Percentiles rank a stretch among this genome's conserved stretches.
These are phyloP conservation scores for Cetraspora pellucida DNA, from an alignment of 192 early-diverging fungal genomes.

Conservation along the genomic window DNA sequence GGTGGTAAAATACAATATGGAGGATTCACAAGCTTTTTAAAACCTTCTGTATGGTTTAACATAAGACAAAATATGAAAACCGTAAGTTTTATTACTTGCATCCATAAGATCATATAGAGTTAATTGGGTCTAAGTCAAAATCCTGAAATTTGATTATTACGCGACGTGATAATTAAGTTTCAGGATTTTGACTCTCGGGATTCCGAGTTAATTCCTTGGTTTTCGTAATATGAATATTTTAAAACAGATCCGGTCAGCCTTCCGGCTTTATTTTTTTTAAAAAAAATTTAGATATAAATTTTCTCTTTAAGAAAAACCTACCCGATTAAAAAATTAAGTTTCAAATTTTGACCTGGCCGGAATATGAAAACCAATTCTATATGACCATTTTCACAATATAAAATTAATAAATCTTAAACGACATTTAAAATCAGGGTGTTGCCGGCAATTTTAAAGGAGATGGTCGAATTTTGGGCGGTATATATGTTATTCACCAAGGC, in stretches of 20 bases:
- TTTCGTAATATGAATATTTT: too few species aligned
- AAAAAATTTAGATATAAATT: too few species aligned
- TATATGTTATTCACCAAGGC: slow-evolving; percentile 39
- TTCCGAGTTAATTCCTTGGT: too few species aligned
- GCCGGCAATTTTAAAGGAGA: slow-evolving; percentile 51
- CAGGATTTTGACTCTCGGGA: background rate
- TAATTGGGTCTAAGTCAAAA: background rate
- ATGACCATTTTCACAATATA: background rate
- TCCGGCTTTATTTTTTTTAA: too few species aligned
- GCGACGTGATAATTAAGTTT: background rate
- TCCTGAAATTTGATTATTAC: background rate
- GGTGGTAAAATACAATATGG: slow-evolving; percentile 39
- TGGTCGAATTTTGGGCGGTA: slow-evolving; percentile 50
- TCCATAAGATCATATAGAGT: background rate
- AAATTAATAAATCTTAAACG: background rate
- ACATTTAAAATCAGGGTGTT: slow-evolving; percentile 38
- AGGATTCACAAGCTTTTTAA: slow-evolving; percentile 36
- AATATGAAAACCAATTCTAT: too few species aligned
- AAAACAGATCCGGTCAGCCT: too few species aligned
- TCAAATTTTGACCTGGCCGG: too few species aligned
- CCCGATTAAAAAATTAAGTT: too few species aligned
- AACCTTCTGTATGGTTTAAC: slow-evolving; percentile 43
- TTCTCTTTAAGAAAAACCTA: too few species aligned
- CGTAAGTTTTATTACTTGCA: background rate
- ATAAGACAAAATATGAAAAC: background rate